Evolutionary conservation across 2,329 filamentous ascomycete species (phyloP).

Genomic region (Sporothrix variecibatus): DNA sequence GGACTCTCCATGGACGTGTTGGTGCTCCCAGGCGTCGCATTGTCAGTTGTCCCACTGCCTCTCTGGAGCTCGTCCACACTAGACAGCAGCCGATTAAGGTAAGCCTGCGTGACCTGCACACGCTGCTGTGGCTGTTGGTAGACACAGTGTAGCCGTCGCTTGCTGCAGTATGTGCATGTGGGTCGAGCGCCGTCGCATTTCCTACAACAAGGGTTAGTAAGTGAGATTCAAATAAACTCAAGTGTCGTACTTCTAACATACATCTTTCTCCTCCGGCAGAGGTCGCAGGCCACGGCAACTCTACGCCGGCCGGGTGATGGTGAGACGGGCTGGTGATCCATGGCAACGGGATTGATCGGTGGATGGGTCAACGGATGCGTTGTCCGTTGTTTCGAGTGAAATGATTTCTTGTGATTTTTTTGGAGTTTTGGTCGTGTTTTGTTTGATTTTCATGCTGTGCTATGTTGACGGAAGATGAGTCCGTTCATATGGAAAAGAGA

Average conservation of each 20-base stretch:
- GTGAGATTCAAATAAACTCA: background rate
- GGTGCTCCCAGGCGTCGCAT: background rate
- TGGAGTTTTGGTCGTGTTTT: background rate
- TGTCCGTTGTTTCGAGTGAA: background rate
- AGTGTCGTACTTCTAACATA: background rate
- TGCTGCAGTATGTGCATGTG: slow-evolving; percentile 19
- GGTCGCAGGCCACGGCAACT: slow-evolving; percentile 25
- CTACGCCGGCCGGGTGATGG: background rate
- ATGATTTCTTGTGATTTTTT: background rate
- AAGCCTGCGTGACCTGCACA: slow-evolving; percentile 22
- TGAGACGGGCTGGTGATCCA: background rate
- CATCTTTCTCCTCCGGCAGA: slow-evolving; percentile 21
- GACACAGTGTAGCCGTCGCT: slow-evolving; percentile 6
- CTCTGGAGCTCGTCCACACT: background rate
- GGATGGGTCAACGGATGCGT: no score
- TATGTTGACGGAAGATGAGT: background rate
- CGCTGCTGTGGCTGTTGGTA: slow-evolving; percentile 22
- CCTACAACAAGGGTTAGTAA: background rate
- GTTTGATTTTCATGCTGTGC: background rate
- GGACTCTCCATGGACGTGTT: background rate
- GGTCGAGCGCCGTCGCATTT: slow-evolving; percentile 21
- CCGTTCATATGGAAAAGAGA: background rate
- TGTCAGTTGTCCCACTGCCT: background rate
- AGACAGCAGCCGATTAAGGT: background rate
- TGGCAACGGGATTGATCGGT: no score